phyloP scores from a whole-genome alignment of 2,329 filamentous ascomycete genomes.

The Blumeria graminis region DNA sequence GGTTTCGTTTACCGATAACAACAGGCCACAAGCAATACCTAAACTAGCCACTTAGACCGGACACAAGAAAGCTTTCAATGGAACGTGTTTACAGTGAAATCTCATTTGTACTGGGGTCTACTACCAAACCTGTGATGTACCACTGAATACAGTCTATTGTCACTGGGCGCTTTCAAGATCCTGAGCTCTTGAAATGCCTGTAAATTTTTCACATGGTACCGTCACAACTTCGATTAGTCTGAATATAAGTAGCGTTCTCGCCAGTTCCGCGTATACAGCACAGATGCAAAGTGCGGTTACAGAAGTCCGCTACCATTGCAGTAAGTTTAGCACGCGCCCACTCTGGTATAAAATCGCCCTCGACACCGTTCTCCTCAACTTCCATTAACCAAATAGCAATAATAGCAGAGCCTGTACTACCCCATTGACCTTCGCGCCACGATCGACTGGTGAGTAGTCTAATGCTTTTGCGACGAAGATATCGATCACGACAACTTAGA shows the following conservation, averaged over 20 bases:
- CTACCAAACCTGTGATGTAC: no score
- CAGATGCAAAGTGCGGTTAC: conserved; percentile 3
- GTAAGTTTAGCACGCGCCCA: conserved; percentile 6
- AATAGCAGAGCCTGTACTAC: conserved; percentile 4
- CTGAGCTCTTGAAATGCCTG: no score
- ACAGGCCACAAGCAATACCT: no score
- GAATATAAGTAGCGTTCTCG: background rate
- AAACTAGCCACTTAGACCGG: no score
- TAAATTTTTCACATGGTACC: no score
- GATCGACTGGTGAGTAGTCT: conserved; percentile 4
- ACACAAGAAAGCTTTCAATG: no score
- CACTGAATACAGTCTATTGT: no score
- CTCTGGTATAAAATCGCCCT: conserved; percentile 7
- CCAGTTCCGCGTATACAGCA: conserved; percentile 5
- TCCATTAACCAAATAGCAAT: conserved; percentile 9
- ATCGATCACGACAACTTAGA: conserved; percentile 8
- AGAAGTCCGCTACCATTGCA: conserved; percentile 4
- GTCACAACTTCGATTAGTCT: no score
- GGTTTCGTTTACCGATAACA: no score
- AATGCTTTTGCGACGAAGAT: conserved; percentile 8
- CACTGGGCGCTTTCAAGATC: no score
- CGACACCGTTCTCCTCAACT: conserved; percentile 9
- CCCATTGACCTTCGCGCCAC: conserved; percentile 9
- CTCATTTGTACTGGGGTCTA: no score
- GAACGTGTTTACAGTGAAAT: no score